Evolutionary conservation across 73 alveolate species (phyloP).

Genomic region (Tetrahymena thermophila): DNA sequence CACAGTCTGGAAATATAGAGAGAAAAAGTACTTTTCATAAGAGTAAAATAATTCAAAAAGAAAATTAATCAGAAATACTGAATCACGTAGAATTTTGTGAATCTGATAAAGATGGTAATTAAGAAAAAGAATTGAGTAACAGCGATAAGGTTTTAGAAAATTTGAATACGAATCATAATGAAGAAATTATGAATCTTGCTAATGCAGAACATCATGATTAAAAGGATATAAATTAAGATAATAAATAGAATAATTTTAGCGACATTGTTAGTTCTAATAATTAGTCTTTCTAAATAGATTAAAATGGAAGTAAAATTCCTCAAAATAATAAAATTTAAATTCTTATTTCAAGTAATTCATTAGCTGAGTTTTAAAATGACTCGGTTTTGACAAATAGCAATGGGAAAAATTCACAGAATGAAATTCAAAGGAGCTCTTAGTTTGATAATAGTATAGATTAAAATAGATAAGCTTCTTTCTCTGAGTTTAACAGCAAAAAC

Average conservation of each 20-base stretch:
- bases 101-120: neutral
- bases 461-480: neutral
- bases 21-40: neutral
- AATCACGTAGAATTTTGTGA: neutral
- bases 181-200: neutral
- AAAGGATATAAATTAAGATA: neutral
- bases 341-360: neutral
- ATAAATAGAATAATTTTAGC: neutral
- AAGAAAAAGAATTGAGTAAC: neutral
- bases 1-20: neutral
- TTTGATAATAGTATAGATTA: neutral
- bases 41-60: neutral
- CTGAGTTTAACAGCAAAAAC: neutral
- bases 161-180: neutral
- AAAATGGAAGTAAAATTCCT: neutral
- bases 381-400: neutral
- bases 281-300: neutral
- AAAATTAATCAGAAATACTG: neutral
- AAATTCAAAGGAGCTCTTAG: neutral
- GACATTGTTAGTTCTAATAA: neutral
- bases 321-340: neutral
- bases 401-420: neutral
- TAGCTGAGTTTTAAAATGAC: neutral
- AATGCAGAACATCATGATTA: neutral
- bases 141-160: neutral